Conservation (phyloP, 768 basidiomycete genomes). For the Inosperma sp. region DNA sequence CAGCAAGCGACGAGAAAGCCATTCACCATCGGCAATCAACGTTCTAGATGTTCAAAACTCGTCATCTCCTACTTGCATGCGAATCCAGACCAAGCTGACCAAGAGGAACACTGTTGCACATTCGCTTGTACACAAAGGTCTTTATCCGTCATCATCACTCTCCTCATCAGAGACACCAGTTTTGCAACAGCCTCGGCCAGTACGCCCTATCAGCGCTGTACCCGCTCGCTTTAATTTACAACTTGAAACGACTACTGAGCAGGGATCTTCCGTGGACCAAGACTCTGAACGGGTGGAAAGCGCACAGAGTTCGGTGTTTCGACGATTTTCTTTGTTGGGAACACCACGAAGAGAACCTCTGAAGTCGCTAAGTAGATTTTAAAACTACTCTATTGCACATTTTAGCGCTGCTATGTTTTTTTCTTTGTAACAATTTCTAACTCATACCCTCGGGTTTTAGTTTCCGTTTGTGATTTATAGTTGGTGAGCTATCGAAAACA, state of each 20-base stretch:
- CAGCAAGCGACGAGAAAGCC: background rate
- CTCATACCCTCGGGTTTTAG: too few relatives aligned
- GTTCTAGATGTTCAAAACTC: conserved; percentile 4
- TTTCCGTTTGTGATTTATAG: too few relatives aligned
- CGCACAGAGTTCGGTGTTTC: too few relatives aligned
- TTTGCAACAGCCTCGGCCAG: conserved; percentile 21
- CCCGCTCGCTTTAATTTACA: conserved; percentile 21
- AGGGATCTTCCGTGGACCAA: too few relatives aligned
- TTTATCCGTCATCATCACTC: background rate
- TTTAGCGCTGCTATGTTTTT: too few relatives aligned
- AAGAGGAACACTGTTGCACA: background rate
- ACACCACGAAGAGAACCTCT: too few relatives aligned
- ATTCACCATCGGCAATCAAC: conserved; percentile 3
- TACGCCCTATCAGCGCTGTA: conserved; percentile 19
- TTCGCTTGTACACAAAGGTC: conserved; percentile 4
- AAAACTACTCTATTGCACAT: too few relatives aligned
- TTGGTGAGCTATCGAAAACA: too few relatives aligned
- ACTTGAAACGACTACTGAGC: conserved; percentile 17
- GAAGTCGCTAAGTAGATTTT: too few relatives aligned
- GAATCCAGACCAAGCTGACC: background rate
- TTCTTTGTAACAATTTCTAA: too few relatives aligned
- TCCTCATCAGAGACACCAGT: background rate
- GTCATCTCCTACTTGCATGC: background rate
- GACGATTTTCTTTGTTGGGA: too few relatives aligned
- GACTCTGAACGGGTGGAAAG: too few relatives aligned